Conservation (phyloP, 2,329 filamentous ascomycete species). For the Botryotinia calthae region DNA sequence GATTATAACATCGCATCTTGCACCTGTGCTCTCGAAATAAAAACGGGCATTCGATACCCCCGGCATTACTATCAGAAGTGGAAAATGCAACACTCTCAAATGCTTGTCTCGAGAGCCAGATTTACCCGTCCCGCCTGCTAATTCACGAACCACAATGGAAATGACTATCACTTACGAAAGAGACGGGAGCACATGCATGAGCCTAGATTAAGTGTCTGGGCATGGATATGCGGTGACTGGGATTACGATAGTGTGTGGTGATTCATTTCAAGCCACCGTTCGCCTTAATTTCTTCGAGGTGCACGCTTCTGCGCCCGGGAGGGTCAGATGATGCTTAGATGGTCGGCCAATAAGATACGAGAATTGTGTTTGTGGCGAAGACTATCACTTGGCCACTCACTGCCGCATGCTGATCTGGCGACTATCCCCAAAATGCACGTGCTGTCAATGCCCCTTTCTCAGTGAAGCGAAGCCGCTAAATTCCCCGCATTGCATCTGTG, state of each 20-base stretch:
- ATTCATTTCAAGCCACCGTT: slow-evolving; percentile 11
- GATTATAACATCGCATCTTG: not conserved
- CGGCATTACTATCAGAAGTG: not conserved
- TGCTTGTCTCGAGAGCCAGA: not conserved
- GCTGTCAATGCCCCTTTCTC: not conserved
- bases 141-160: not conserved
- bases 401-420: not conserved
- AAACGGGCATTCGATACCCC: not conserved
- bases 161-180: not conserved
- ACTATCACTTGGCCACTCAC: not conserved
- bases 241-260: not conserved
- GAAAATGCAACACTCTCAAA: not conserved
- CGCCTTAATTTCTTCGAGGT: slow-evolving; percentile 8
- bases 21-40: not conserved
- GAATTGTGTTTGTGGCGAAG: not conserved
- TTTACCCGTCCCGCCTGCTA: not conserved
- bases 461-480: not conserved
- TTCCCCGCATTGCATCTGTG: not conserved
- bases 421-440: not conserved
- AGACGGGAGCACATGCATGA: slow-evolving; percentile 9
- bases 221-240: slow-evolving; percentile 10
- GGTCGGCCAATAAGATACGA: not conserved
- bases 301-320: not conserved
- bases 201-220: slow-evolving; percentile 5
- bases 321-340: slow-evolving; percentile 7